Base-by-base conservation (phyloP, 257 asterid genomes). In the Nicotiana sylvestris region DNA sequence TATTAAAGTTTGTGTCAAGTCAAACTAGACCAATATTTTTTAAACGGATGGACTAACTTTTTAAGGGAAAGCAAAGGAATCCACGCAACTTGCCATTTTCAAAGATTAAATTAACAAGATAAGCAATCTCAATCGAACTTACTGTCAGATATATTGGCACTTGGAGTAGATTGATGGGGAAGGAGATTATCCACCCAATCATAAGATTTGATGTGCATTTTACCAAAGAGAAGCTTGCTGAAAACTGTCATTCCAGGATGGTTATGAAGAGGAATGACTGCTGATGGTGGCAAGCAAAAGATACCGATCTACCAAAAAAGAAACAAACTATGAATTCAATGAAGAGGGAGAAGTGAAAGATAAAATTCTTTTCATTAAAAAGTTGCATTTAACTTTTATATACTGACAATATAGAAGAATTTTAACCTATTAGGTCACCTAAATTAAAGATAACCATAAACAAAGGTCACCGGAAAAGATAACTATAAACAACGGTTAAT, bases 221-320 rank as follows among this genome's bases (percentile, higher is more conserved):
- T 89, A 18, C 98, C 98, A 21, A 92, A 92, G n/a, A 94, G 91
- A 80, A 94, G 91, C 89, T 92, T 94, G 90, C 97, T 87, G 84
- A 94, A 92, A 82, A 93, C 98, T 0, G 98, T 93, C 98, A 95
- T 95, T 55, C 91, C 98, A 7, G 98, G 98, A 90, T 95, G 98
- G 90, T 93, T 91, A 66, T 95, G 98, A 29, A 95, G 95, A 3
- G 98, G 98, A 66, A 95, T 95, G 61, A 95, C 97, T 62, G 94
- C 88, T n/a, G 83, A 86, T 35, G 96, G 96, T 1, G 98, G 98
- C 90, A 95, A 88, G 89, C 98, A 95, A 87, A 95, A 95, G 76
- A 95, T 90, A 62, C 97, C 98, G 84, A 95, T 93, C 98, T 95
- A 88, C 60, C 81, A 80, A 17, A 57, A 67, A 17, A 77, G 8